Percentiles rank a stretch among this genome's conserved stretches.
phyloP scores from a whole-genome alignment of 768 basidiomycete species.

The Suillus spraguei region DNA sequence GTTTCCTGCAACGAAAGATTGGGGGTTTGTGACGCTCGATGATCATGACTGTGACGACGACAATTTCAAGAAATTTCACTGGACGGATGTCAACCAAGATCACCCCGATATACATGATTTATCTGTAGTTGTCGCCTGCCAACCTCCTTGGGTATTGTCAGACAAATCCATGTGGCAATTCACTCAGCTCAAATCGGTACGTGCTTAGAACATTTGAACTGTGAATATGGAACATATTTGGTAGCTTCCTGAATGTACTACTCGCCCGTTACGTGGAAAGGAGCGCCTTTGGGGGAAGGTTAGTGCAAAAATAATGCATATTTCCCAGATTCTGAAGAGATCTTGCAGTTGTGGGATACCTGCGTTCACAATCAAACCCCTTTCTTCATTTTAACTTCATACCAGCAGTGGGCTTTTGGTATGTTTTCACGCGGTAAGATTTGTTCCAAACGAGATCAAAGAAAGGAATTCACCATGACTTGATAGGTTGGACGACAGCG shows the following conservation, averaged over 20 bases:
- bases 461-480: background rate
- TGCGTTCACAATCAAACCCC: slow-evolving; percentile 50
- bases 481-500: slow-evolving; percentile 53
- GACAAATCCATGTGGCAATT: slow-evolving; percentile 57
- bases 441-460: background rate
- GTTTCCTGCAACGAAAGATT: slow-evolving; percentile 43
- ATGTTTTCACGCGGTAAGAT: slow-evolving; percentile 55
- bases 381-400: slow-evolving; percentile 63
- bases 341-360: slow-evolving; percentile 47
- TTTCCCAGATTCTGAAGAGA: slow-evolving; percentile 14
- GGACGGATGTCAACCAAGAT: slow-evolving; percentile 33
- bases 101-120: slow-evolving; percentile 31
- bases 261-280: slow-evolving; percentile 47
- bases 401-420: slow-evolving; percentile 64
- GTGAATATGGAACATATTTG: slow-evolving; percentile 10
- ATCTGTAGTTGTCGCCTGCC: slow-evolving; percentile 55
- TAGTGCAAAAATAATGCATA: background rate
- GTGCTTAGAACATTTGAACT: background rate
- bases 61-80: slow-evolving; percentile 49
- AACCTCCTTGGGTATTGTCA: slow-evolving; percentile 62
- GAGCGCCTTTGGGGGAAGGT: slow-evolving; percentile 68
- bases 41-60: slow-evolving; percentile 39
- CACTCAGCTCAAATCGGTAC: slow-evolving; percentile 38
- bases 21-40: slow-evolving; percentile 43
- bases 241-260: slow-evolving; percentile 29